These are phyloP conservation scores for Lentinula edodes DNA, from an alignment of 768 basidiomycete genomes.

Conservation along the genomic window DNA sequence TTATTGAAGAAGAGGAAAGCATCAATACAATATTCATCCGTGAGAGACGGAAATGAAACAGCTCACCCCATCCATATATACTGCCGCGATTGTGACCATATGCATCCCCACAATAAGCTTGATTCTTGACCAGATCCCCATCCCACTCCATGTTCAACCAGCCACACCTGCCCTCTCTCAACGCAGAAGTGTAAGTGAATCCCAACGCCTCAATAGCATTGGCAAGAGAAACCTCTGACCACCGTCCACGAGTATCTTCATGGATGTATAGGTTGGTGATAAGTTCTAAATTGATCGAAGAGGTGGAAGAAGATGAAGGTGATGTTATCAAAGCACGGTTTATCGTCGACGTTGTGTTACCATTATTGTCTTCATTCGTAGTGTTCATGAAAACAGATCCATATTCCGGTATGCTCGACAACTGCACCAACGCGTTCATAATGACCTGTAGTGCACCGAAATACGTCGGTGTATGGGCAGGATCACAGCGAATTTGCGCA, in stretches of 20 bases:
- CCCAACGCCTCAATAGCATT: not conserved
- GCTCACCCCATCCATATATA: not conserved
- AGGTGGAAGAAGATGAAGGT: slow-evolving; percentile 24
- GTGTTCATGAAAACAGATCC: slow-evolving; percentile 55
- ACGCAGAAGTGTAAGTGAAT: not conserved
- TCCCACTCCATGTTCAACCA: not conserved
- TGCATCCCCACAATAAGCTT: not conserved
- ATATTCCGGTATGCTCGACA: slow-evolving; percentile 38
- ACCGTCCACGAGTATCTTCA: not conserved
- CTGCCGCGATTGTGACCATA: not conserved
- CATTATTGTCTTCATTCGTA: slow-evolving; percentile 36
- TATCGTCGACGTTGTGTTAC: not conserved
- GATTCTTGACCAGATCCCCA: not conserved
- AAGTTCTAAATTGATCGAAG: not conserved
- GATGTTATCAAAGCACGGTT: not conserved
- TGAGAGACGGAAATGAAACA: not conserved
- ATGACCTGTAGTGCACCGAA: slow-evolving; percentile 56
- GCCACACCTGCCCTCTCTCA: no score
- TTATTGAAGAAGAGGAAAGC: no score
- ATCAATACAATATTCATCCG: not conserved
- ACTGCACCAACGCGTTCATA: slow-evolving; percentile 41
- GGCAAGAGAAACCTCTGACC: not conserved
- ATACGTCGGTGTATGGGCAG: slow-evolving; percentile 53
- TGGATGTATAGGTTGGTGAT: not conserved
- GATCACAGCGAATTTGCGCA: slow-evolving; percentile 80